phyloP scores from a whole-genome alignment of 2,329 filamentous ascomycete genomes.

The Diplocarpon mali region DNA sequence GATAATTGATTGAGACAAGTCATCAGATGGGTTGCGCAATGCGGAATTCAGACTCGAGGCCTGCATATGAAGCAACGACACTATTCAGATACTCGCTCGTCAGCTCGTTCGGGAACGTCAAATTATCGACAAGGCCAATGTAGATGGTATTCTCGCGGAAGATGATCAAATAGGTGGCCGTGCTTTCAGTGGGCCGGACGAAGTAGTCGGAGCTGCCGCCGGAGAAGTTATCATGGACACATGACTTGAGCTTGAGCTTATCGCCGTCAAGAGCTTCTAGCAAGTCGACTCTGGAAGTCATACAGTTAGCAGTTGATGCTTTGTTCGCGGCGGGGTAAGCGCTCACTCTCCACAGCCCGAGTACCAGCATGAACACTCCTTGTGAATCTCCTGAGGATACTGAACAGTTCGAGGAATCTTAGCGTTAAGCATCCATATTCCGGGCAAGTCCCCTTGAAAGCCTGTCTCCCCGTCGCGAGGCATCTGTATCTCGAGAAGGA shows the following conservation, averaged over 20 bases:
- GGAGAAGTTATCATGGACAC: conserved; percentile 52
- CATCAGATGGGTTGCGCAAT: background rate
- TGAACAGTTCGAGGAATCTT: conserved; percentile 60
- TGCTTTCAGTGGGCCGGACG: conserved; percentile 45
- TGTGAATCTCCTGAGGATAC: conserved; percentile 39
- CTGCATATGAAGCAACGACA: background rate
- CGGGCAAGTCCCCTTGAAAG: conserved; percentile 55
- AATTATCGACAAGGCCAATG: background rate
- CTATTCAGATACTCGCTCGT: background rate
- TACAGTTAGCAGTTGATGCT: background rate
- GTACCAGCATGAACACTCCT: conserved; percentile 59
- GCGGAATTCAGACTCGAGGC: background rate
- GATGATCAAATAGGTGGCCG: conserved; percentile 40
- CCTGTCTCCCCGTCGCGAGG: conserved; percentile 43
- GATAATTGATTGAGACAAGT: no score
- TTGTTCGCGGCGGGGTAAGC: conserved; percentile 26
- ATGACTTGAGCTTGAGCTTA: conserved; percentile 56
- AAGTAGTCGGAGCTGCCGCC: conserved; percentile 65
- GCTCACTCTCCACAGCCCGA: conserved; percentile 49
- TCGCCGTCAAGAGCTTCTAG: conserved; percentile 59
- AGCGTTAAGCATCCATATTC: conserved; percentile 66
- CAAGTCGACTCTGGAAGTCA: conserved; percentile 52
- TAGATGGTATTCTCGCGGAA: conserved; percentile 32
- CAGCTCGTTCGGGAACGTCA: background rate
- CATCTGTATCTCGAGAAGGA: conserved; percentile 67